Evolutionary conservation across 2,329 filamentous ascomycete genomes (phyloP).

Genomic region (Shiraia sp.): DNA sequence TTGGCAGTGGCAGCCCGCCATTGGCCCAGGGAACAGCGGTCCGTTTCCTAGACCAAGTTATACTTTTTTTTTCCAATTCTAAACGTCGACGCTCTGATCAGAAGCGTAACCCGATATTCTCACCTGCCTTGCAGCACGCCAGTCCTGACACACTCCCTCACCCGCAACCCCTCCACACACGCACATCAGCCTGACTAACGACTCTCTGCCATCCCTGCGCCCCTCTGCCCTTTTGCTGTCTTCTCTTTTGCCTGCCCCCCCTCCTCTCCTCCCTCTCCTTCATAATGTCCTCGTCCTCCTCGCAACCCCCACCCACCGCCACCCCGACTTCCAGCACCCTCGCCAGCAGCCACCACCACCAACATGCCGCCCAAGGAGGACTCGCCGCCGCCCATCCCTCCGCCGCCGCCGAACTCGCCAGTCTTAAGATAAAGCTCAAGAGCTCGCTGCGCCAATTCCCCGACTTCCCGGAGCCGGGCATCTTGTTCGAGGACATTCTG

Average conservation of each 20-base stretch:
- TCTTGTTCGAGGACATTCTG: conserved; percentile 97
- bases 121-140: too few species aligned
- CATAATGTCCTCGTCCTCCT: conserved; percentile 45
- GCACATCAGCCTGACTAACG: conserved; percentile 15
- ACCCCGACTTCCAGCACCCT: conserved; percentile 20
- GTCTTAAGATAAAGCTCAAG: conserved; percentile 70
- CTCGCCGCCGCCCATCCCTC: conserved; percentile 54
- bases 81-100: too few species aligned
- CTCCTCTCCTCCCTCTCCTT: conserved; percentile 21
- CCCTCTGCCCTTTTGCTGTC: conserved; percentile 17
- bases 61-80: too few species aligned
- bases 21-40: too few species aligned
- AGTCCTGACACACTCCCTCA: too few species aligned
- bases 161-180: too few species aligned
- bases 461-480: conserved; percentile 90
- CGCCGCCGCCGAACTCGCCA: conserved; percentile 54
- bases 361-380: conserved; percentile 53
- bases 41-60: too few species aligned
- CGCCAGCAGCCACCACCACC: conserved; percentile 21
- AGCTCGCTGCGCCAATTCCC: conserved; percentile 79
- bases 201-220: conserved; percentile 18
- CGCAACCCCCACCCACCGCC: conserved; percentile 23
- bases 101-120: too few species aligned
- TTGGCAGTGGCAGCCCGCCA: too few species aligned
- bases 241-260: conserved; percentile 10